Evolutionary conservation across 192 early-diverging fungal genomes (phyloP).

Genomic region (Coemansia sp.): DNA sequence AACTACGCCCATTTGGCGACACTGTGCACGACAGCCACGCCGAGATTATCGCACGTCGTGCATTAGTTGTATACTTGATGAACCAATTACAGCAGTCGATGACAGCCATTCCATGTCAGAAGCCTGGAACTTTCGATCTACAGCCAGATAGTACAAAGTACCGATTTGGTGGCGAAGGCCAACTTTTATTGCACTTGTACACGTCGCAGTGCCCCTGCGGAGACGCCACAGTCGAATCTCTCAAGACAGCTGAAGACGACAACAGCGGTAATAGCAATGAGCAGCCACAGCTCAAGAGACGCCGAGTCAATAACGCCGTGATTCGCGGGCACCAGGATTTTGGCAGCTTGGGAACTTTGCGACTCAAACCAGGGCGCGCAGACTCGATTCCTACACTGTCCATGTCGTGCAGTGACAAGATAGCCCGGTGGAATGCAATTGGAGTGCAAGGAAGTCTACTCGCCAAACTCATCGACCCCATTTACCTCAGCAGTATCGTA

Average conservation of each 20-base stretch:
- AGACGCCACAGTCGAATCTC: conserved; percentile 28
- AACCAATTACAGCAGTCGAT: conserved; percentile 4
- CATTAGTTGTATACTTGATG: conserved; percentile 66
- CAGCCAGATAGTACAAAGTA: not conserved
- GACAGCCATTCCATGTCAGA: not conserved
- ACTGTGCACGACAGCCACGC: conserved; percentile 85
- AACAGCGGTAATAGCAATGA: not conserved
- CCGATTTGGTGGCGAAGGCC: not conserved
- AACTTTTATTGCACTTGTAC: conserved; percentile 32
- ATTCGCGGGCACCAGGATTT: conserved; percentile 28
- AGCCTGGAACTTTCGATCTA: not conserved
- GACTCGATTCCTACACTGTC: conserved; percentile 50
- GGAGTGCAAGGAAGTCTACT: conserved; percentile 78
- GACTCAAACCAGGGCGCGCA: conserved; percentile 48
- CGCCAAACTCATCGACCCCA: conserved; percentile 62
- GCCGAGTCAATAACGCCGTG: not conserved
- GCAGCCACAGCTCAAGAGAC: conserved; percentile 19
- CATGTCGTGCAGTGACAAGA: conserved; percentile 82
- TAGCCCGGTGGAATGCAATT: conserved; percentile 84
- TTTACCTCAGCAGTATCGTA: conserved; percentile 68
- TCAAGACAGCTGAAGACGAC: conserved; percentile 1
- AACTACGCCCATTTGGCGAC: conserved; percentile 65
- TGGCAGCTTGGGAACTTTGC: conserved; percentile 6
- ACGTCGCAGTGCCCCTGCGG: conserved; percentile 51
- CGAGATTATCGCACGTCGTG: conserved; percentile 83